Percentiles rank a stretch among this genome's conserved stretches.
phyloP scores from a whole-genome alignment of 1,139 yeast species.

The Protomyces macrosporus region DNA sequence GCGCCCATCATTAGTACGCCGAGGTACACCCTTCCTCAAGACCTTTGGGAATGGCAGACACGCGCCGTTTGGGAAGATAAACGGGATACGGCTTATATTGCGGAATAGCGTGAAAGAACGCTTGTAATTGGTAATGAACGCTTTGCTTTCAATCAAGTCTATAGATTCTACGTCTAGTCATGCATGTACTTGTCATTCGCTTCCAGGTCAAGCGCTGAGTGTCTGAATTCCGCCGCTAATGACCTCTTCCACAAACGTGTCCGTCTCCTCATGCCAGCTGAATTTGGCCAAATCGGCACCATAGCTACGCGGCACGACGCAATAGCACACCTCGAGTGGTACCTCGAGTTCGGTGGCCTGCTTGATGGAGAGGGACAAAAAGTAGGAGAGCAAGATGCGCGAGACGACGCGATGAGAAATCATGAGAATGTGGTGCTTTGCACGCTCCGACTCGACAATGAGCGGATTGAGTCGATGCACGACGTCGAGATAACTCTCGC shows the following conservation, averaged over 20 bases:
- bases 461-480: slow-evolving; percentile 75
- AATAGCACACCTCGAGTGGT: slow-evolving; percentile 83
- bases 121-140: no score
- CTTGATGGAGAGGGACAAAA: slow-evolving; percentile 67
- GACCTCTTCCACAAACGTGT: slow-evolving; percentile 15
- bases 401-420: slow-evolving; percentile 89
- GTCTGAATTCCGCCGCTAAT: slow-evolving; percentile 20
- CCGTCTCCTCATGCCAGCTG: slow-evolving; percentile 12
- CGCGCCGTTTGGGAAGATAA: background rate
- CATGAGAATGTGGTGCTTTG: slow-evolving; percentile 76
- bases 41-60: background rate
- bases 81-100: background rate
- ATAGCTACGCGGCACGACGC: slow-evolving; percentile 86
- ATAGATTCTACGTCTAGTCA: background rate
- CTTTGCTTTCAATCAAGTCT: background rate
- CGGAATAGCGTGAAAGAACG: no score
- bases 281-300: slow-evolving; percentile 44
- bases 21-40: background rate
- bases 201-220: background rate
- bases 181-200: background rate
- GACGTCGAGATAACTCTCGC: slow-evolving; percentile 94
- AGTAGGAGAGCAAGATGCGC: slow-evolving; percentile 79
- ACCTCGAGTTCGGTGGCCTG: slow-evolving; percentile 80
- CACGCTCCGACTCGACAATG: slow-evolving; percentile 86
- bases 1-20: background rate